A percentile compares a stretch with the other conserved stretches of the same genome.
Conservation (phyloP, 176 grass and related monocot species). For the Olyra latifolia region DNA sequence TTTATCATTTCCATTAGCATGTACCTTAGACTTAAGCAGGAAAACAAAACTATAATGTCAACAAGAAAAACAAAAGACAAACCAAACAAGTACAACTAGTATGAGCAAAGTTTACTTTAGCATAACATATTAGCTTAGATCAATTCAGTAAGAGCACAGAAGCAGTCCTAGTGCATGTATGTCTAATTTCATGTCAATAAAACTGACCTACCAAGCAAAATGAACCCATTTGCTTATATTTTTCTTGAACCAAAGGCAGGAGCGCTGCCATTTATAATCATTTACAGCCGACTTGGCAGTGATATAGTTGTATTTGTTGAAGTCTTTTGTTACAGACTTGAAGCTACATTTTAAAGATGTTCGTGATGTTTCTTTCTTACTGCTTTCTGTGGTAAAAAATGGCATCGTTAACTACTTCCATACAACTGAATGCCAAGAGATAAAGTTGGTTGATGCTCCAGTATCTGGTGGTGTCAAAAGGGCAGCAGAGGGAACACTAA, state of each 20-base stretch:
- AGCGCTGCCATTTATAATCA: too few species aligned
- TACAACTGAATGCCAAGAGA: slow-evolving; percentile 62
- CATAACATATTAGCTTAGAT: neutral
- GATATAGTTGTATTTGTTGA: neutral
- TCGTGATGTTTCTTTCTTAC: neutral
- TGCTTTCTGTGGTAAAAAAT: slow-evolving; percentile 10
- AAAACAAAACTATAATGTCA: neutral
- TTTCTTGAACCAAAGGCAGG: too few species aligned
- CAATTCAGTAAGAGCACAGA: neutral
- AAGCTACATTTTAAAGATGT: neutral
- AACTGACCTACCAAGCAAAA: neutral
- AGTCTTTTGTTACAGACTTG: neutral
- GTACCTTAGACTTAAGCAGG: neutral
- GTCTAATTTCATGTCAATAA: neutral
- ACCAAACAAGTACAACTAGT: neutral
- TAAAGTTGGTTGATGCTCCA: slow-evolving; percentile 89
- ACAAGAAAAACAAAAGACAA: neutral
- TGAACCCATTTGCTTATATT: neutral
- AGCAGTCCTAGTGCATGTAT: neutral
- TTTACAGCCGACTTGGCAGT: slow-evolving; percentile 1
- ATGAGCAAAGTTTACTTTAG: neutral
- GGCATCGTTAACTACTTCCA: slow-evolving; percentile 26
- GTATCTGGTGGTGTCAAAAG: slow-evolving; percentile 95
- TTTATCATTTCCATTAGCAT: neutral
- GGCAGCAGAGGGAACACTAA: slow-evolving; percentile 90